phyloP scores from a whole-genome alignment of 164 flowering plant species.

The Taxillus chinensis region DNA sequence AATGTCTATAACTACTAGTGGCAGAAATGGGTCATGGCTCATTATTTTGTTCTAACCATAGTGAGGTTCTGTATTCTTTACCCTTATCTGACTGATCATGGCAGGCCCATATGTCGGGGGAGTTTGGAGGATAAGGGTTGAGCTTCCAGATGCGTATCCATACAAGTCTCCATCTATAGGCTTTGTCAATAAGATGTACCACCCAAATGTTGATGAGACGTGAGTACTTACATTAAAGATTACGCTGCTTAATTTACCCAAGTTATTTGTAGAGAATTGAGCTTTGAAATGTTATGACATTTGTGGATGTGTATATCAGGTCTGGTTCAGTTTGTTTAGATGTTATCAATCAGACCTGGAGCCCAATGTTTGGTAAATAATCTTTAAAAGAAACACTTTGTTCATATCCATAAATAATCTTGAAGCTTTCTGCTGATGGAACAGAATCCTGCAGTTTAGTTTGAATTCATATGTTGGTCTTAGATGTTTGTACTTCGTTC shows the following conservation, averaged over 20 bases:
- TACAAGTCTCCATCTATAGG: slow-evolving; percentile 96
- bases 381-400: neutral
- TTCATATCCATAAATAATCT: neutral
- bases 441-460: neutral
- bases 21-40: neutral
- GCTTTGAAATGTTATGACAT: slow-evolving; percentile 5
- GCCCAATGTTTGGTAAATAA: slow-evolving; percentile 89
- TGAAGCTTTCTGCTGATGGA: neutral
- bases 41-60: neutral
- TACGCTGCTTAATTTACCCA: neutral
- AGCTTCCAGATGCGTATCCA: slow-evolving; percentile 96
- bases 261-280: neutral
- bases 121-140: slow-evolving; percentile 89
- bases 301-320: slow-evolving; percentile 37
- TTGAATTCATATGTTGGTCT: neutral
- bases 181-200: slow-evolving; percentile 91
- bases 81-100: slow-evolving; percentile 11
- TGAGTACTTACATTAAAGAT: slow-evolving; percentile 25
- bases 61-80: neutral
- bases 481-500: slow-evolving; percentile 9
- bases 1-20: slow-evolving; percentile 5
- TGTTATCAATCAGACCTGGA: slow-evolving; percentile 97
- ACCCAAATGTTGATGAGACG: slow-evolving; percentile 98
- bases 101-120: slow-evolving; percentile 90
- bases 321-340: slow-evolving; percentile 97